Conservation (phyloP, 2,329 filamentous ascomycete genomes). For the Alternaria solani region DNA sequence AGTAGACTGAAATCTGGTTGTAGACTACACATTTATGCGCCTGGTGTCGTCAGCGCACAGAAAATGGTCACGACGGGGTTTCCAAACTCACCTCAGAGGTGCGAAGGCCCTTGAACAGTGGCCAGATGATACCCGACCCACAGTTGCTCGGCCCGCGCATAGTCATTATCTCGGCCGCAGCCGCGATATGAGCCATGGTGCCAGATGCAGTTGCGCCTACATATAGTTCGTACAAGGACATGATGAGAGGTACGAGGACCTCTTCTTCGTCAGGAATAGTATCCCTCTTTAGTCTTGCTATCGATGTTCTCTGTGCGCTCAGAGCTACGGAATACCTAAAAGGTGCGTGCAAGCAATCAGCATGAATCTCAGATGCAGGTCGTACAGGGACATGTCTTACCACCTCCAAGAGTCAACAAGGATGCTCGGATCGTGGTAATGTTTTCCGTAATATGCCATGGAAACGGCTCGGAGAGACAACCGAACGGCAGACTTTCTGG, state of each 20-base stretch:
- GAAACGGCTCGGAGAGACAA: slow-evolving; percentile 43
- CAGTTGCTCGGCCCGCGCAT: slow-evolving; percentile 43
- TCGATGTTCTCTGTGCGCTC: slow-evolving; percentile 33
- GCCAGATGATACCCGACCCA: slow-evolving; percentile 30
- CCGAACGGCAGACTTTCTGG: slow-evolving; percentile 35
- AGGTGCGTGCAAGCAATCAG: too few relatives aligned
- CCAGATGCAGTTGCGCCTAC: slow-evolving; percentile 39
- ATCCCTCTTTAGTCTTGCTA: slow-evolving; percentile 23
- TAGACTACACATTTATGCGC: slow-evolving; percentile 38
- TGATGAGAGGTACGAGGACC: slow-evolving; percentile 40
- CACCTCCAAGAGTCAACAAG: slow-evolving; percentile 42
- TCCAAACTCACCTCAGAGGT: slow-evolving; percentile 36
- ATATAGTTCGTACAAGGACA: slow-evolving; percentile 43
- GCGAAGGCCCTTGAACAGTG: slow-evolving; percentile 42
- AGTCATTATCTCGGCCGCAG: slow-evolving; percentile 40
- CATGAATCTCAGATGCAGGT: too few relatives aligned
- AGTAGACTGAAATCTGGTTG: slow-evolving; percentile 39
- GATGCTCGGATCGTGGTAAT: slow-evolving; percentile 39
- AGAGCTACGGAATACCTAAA: slow-evolving; percentile 41
- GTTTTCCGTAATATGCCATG: slow-evolving; percentile 46
- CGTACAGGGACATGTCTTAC: too few relatives aligned
- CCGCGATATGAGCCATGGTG: slow-evolving; percentile 40
- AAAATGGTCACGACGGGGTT: not conserved
- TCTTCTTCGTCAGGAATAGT: slow-evolving; percentile 41
- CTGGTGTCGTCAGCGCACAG: slow-evolving; percentile 25